Evolutionary conservation across 1,284 basidiomycete genomes (phyloP).

Genomic region (Boletellus dicymbophilus): DNA sequence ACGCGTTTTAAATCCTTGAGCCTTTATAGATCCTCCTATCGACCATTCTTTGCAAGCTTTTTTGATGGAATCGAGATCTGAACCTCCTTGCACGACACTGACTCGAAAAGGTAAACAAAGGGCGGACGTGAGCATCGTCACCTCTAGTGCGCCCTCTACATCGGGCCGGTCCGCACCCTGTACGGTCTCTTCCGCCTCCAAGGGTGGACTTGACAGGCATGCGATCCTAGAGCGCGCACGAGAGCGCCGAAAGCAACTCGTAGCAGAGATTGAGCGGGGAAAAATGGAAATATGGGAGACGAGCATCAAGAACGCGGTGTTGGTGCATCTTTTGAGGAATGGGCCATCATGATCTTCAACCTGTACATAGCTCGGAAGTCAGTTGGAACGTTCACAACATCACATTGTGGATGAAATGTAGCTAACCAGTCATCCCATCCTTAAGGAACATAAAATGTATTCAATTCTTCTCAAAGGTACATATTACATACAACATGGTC

Average conservation of each 20-base stretch:
- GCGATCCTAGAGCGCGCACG: constrained; percentile 54
- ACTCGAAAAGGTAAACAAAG: constrained; percentile 25
- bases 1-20: constrained; percentile 20
- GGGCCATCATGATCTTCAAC: constrained; percentile 1
- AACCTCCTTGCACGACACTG: background rate
- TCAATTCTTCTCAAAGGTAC: no score
- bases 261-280: constrained; percentile 56
- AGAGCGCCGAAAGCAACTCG: constrained; percentile 51
- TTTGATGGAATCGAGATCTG: background rate
- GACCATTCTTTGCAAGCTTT: background rate
- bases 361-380: no score
- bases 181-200: background rate
- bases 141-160: constrained; percentile 6
- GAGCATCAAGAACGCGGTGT: constrained; percentile 69
- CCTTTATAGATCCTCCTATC: background rate
- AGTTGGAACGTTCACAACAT: background rate
- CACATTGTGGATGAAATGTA: background rate
- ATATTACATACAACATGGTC: constrained; percentile 14
- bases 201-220: constrained; percentile 24
- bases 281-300: constrained; percentile 73
- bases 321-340: constrained; percentile 53
- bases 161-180: constrained; percentile 17
- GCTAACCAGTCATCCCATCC: background rate
- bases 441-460: no score
- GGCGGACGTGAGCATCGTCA: constrained; percentile 2